Evolutionary conservation across 495 filamentous ascomycete species (phyloP).

Genomic region (Annulohypoxylon stygium): DNA sequence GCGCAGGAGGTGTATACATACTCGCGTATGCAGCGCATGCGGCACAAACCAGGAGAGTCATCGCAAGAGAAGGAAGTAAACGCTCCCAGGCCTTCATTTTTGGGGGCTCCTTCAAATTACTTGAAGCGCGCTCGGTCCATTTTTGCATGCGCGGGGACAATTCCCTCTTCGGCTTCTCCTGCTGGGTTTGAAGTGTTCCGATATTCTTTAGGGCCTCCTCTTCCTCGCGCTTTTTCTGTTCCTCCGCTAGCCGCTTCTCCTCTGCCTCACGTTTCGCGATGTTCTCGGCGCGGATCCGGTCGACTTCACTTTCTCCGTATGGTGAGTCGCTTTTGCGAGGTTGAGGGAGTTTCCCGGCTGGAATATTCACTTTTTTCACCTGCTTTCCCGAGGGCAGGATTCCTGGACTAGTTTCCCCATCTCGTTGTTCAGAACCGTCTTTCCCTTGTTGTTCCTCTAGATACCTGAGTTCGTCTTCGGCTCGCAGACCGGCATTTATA

Average conservation of each 20-base stretch:
- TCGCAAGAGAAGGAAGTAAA: slow-evolving; percentile 72
- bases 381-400: slow-evolving; percentile 60
- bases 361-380: slow-evolving; percentile 46
- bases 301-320: slow-evolving; percentile 63
- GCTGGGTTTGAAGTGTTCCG: slow-evolving; percentile 62
- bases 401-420: slow-evolving; percentile 42
- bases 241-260: slow-evolving; percentile 55
- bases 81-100: slow-evolving; percentile 67
- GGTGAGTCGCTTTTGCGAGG: slow-evolving; percentile 49
- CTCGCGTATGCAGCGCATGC: slow-evolving; percentile 67
- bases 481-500: slow-evolving; percentile 64
- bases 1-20: slow-evolving; percentile 73
- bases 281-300: slow-evolving; percentile 62
- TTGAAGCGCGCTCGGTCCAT: slow-evolving; percentile 53
- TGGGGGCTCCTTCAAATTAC: slow-evolving; percentile 61
- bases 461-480: slow-evolving; percentile 70
- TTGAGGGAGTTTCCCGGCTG: slow-evolving; percentile 43
- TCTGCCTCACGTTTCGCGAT: slow-evolving; percentile 56
- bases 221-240: slow-evolving; percentile 63
- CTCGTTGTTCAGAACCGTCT: slow-evolving; percentile 41
- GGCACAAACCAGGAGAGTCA: slow-evolving; percentile 66
- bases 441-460: slow-evolving; percentile 66
- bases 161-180: slow-evolving; percentile 44
- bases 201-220: slow-evolving; percentile 67
- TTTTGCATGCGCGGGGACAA: slow-evolving; percentile 56